Evolutionary conservation across 2,329 filamentous ascomycete genomes (phyloP).

Genomic region (Cytospora paraplurivora): DNA sequence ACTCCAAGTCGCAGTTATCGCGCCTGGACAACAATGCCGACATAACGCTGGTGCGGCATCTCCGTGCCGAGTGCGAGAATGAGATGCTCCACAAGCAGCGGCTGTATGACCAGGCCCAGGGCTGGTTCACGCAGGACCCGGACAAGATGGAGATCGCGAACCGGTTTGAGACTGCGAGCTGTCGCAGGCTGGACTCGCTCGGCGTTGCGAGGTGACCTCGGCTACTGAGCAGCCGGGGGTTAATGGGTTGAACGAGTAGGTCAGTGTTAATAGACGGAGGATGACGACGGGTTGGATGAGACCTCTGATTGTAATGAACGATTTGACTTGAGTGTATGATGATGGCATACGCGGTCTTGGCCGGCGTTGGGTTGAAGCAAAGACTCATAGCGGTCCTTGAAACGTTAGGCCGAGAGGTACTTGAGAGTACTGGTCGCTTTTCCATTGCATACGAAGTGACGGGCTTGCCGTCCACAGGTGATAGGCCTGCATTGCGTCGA

Average conservation of each 20-base stretch:
- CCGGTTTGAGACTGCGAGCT: conserved; percentile 54
- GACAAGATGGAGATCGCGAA: conserved; percentile 75
- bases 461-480: neutral
- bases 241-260: neutral
- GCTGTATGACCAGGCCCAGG: conserved; percentile 75
- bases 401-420: neutral
- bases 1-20: conserved; percentile 67
- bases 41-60: conserved; percentile 65
- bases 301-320: conserved; percentile 16
- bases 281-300: conserved; percentile 3
- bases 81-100: conserved; percentile 68
- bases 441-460: neutral
- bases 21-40: conserved; percentile 81
- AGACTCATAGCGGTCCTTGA: neutral
- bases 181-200: conserved; percentile 52
- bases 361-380: conserved; percentile 1
- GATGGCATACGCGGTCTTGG: neutral
- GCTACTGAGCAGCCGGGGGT: neutral
- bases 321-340: neutral
- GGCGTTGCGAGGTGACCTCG: conserved; percentile 30
- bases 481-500: neutral
- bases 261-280: neutral
- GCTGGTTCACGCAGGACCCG: conserved; percentile 83
- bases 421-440: neutral
- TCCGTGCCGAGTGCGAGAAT: conserved; percentile 72